These are phyloP conservation scores for Rhizopogon sp. DNA, from an alignment of 768 basidiomycete species.

Conservation along the genomic window DNA sequence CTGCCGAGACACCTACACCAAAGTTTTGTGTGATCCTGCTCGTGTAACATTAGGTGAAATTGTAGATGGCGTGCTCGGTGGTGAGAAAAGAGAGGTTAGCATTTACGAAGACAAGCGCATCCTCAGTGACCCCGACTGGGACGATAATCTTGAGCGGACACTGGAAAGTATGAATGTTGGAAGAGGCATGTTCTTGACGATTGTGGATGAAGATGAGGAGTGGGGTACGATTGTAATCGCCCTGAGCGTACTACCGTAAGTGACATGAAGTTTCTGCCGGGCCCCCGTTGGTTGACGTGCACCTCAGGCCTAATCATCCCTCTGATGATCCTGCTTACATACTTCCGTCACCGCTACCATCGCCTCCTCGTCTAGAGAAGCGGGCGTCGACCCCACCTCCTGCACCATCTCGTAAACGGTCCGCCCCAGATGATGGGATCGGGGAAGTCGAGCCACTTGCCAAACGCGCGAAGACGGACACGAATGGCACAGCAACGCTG, in stretches of 20 bases:
- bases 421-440: conserved; percentile 54
- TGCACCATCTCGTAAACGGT: conserved; percentile 51
- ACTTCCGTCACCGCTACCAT: conserved; percentile 61
- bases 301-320: conserved; percentile 51
- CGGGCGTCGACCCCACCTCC: conserved; percentile 38
- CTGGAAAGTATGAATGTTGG: conserved; percentile 77
- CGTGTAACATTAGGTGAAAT: conserved; percentile 69
- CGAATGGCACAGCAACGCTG: conserved; percentile 20
- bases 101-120: conserved; percentile 86
- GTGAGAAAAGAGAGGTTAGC: conserved; percentile 52
- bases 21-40: conserved; percentile 67
- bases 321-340: conserved; percentile 49
- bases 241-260: conserved; percentile 68
- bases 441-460: conserved; percentile 51
- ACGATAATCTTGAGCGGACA: conserved; percentile 80
- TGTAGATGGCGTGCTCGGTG: conserved; percentile 60
- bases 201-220: conserved; percentile 85
- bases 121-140: conserved; percentile 90
- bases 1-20: conserved; percentile 80
- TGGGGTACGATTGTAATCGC: conserved; percentile 68
- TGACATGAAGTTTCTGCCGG: conserved; percentile 10
- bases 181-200: conserved; percentile 81
- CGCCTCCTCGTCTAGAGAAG: conserved; percentile 37
- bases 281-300: background rate
- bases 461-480: conserved; percentile 44